Conservation (phyloP, 108 stramenopile species). For the Cyclotella sp. region DNA sequence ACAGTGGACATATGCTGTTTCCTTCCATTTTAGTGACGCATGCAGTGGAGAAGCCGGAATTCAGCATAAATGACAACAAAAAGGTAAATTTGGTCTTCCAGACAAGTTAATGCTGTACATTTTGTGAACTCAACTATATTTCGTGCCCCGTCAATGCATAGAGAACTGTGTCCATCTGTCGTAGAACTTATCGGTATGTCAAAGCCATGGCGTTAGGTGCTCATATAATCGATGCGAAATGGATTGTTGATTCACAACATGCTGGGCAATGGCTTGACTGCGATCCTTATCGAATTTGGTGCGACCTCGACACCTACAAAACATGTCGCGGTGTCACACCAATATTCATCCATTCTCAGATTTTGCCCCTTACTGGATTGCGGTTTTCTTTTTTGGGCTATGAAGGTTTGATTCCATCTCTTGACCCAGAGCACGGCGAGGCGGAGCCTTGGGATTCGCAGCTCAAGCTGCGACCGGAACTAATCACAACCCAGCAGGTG, state of each 20-base stretch:
- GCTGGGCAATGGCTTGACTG: conserved; percentile 19
- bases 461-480: background rate
- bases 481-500: conserved; percentile 17
- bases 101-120: background rate
- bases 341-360: background rate
- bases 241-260: conserved; percentile 32
- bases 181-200: conserved; percentile 25
- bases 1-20: background rate
- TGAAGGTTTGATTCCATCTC: background rate
- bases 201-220: conserved; percentile 29
- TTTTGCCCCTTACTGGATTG: background rate
- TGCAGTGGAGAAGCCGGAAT: conserved; percentile 22
- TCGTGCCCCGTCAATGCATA: background rate
- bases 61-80: background rate
- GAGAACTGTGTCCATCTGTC: background rate
- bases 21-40: conserved; percentile 32
- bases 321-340: background rate
- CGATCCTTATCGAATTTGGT: conserved; percentile 17
- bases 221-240: conserved; percentile 27
- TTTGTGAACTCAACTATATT: too few species aligned
- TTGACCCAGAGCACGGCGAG: background rate
- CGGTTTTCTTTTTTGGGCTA: background rate
- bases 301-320: conserved; percentile 25
- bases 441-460: background rate
- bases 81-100: background rate